Base-by-base conservation (phyloP, 306 rosid genomes). In the Fagus sylvatica region DNA sequence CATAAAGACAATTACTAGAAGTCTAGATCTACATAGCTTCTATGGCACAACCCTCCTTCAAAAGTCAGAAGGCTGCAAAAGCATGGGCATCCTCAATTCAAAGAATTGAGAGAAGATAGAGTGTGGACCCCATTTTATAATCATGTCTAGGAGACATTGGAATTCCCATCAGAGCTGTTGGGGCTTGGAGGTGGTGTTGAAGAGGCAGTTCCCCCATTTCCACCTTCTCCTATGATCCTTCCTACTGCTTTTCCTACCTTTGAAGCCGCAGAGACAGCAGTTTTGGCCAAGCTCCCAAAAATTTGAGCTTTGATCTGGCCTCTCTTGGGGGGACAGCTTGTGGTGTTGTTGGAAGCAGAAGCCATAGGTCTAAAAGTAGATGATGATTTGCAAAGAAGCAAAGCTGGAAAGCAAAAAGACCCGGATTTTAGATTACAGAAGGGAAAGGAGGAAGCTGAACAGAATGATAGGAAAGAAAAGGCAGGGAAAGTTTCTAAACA, bases 231-330 rank as follows among this genome's bases (percentile, higher is more conserved):
- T 0, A 54, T 33, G 51, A 33, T 4, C 53, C 41, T 73, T 74
- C 70, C 85, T 40, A 82, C n/a, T 7, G 42, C 41, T 32, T 37
- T 72, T 36, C 68, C 72, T 0, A 62, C 65, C 13, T 59, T 79
- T 30, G 86, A 66, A 73, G 77, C 34, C 2, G 69, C 2, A 7
- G 82, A 73, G 37, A 33, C 46, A 7, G 84, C 69, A 49, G 72
- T 64, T 39, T 79, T 78, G 72, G 74, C 43, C 17, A 84, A 9
- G 83, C 71, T 62, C 51, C 61, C 56, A 53, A 84, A 81, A 56
- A 87, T 87, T 1, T 74, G 53, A 60, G 83, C 81, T 82, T 74
- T 84, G 69, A 87, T 74, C 43, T 64, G 59, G 12, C 88, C 90
- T 68, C 90, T 61, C 41, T 12, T 79, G 0, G 81, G 81, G 0